Conservation (phyloP, 805 yeast genomes). For the Clavispora santaluciae region DNA sequence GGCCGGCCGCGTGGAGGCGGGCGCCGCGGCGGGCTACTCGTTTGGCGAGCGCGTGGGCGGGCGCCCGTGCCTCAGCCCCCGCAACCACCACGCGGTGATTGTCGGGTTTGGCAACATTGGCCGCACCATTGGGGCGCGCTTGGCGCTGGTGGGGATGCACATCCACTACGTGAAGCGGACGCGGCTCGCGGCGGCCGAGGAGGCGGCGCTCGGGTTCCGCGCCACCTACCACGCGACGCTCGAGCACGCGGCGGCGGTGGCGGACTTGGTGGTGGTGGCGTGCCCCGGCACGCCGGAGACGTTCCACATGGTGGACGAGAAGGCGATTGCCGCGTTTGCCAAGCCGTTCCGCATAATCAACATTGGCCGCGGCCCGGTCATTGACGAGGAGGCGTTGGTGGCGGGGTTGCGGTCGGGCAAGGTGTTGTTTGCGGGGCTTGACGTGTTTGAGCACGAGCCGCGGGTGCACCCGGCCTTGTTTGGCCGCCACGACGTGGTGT, state of each 20-base stretch:
- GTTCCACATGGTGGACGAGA: conserved; percentile 45
- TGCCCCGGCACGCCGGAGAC: conserved; percentile 64
- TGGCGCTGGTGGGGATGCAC: conserved; percentile 58
- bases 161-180: conserved; percentile 59
- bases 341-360: conserved; percentile 61
- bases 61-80: conserved; percentile 44
- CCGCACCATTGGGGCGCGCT: conserved; percentile 52
- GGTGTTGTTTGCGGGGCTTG: conserved; percentile 64
- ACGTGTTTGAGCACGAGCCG: conserved; percentile 68
- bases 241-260: conserved; percentile 29
- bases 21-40: conserved; percentile 19
- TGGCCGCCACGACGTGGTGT: conserved; percentile 55
- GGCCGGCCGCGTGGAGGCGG: conserved; percentile 20
- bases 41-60: conserved; percentile 46
- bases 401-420: conserved; percentile 57
- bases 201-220: conserved; percentile 37
- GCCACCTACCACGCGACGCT: conserved; percentile 38
- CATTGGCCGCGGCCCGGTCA: conserved; percentile 69
- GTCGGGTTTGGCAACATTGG: conserved; percentile 81
- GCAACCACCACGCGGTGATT: conserved; percentile 53
- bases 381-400: conserved; percentile 63
- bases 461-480: conserved; percentile 44
- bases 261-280: conserved; percentile 61
- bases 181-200: conserved; percentile 30
- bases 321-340: conserved; percentile 43